phyloP scores from a whole-genome alignment of 192 early-diverging fungal species.

The Dissophora ornata region DNA sequence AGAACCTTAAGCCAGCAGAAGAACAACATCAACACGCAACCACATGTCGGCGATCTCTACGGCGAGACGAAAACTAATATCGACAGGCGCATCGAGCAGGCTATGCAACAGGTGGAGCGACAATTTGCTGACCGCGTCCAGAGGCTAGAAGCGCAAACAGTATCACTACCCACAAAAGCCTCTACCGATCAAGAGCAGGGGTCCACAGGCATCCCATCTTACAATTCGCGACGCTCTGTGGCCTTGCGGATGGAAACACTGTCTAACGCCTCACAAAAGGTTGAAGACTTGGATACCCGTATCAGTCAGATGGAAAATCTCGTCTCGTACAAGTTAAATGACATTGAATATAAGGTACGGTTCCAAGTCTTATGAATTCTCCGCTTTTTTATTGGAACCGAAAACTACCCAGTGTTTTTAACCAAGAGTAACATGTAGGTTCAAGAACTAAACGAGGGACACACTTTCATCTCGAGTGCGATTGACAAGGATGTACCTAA shows the following conservation, averaged over 20 bases:
- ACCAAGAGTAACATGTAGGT: conserved; percentile 25
- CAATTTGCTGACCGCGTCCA: conserved; percentile 48
- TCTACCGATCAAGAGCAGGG: conserved; percentile 24
- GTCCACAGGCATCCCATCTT: too few species aligned
- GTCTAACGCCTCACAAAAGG: conserved; percentile 45
- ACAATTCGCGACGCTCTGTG: conserved; percentile 41
- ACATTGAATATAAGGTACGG: conserved; percentile 52
- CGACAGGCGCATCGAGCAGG: conserved; percentile 49
- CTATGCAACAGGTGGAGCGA: conserved; percentile 53
- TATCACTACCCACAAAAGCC: conserved; percentile 13
- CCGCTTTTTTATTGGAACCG: too few species aligned
- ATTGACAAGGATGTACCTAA: conserved; percentile 9
- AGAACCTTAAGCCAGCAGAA: too few species aligned
- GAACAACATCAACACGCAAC: conserved; percentile 44
- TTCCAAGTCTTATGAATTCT: too few species aligned
- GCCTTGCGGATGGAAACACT: conserved; percentile 46
- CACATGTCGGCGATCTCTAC: conserved; percentile 46
- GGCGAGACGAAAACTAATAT: conserved; percentile 47
- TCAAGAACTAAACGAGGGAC: conserved; percentile 7
- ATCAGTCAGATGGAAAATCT: conserved; percentile 52
- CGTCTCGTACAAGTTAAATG: conserved; percentile 48
- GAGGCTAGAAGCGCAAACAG: conserved; percentile 37
- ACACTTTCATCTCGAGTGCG: neutral
- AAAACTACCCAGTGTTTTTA: too few species aligned
- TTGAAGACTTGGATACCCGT: conserved; percentile 44